These are phyloP conservation scores for Tetrahymena thermophila DNA, from an alignment of 73 alveolate genomes.

Conservation along the genomic window DNA sequence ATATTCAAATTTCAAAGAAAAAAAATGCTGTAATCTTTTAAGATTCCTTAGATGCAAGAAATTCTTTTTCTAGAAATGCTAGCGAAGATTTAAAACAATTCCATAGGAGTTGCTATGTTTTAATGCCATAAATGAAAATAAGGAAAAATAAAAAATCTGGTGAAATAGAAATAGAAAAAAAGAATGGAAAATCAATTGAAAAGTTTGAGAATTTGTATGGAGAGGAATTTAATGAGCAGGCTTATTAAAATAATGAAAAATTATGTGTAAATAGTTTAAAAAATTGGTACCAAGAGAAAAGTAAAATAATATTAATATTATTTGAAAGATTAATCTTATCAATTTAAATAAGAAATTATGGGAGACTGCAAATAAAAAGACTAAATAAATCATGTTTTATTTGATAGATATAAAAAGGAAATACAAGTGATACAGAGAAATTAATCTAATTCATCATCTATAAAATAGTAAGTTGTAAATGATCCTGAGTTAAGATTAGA, in stretches of 20 bases:
- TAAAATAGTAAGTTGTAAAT: not conserved
- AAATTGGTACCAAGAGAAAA: not conserved
- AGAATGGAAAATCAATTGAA: not conserved
- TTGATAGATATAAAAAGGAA: not conserved
- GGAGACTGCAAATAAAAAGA: not conserved
- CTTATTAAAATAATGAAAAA: not conserved
- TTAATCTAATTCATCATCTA: not conserved
- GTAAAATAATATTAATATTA: not conserved
- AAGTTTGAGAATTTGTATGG: not conserved
- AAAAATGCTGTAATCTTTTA: no score
- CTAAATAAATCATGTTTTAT: not conserved
- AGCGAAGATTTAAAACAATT: not conserved
- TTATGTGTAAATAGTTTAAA: not conserved
- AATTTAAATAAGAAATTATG: not conserved
- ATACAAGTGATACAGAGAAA: not conserved
- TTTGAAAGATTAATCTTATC: not conserved
- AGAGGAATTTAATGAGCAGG: not conserved
- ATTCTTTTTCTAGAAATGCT: no score
- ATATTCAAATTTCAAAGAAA: no score
- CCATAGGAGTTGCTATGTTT: not conserved
- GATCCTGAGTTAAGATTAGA: not conserved
- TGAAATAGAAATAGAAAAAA: not conserved
- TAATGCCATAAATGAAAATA: not conserved
- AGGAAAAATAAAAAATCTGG: not conserved
- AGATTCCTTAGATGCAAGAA: no score